phyloP scores from a whole-genome alignment of 805 yeast genomes.

The Lachancea lanzarotensis region DNA sequence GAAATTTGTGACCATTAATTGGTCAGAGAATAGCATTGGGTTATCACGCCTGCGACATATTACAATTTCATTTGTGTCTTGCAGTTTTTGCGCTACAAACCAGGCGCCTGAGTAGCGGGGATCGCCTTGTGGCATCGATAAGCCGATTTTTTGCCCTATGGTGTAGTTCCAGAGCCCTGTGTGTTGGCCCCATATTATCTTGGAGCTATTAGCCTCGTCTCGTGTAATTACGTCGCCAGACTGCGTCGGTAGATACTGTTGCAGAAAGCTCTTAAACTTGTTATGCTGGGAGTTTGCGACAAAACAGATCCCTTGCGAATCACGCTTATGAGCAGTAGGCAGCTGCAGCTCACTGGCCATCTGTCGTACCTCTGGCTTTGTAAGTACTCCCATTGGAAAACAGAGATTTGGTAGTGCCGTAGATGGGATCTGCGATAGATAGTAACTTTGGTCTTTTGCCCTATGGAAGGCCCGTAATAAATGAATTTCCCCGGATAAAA shows the following conservation, averaged over 20 bases:
- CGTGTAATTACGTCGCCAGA: slow-evolving; percentile 71
- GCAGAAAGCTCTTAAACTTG: slow-evolving; percentile 63
- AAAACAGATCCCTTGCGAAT: slow-evolving; percentile 92
- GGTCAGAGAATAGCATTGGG: slow-evolving; percentile 44
- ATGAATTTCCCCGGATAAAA: slow-evolving; percentile 25
- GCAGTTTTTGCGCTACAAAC: slow-evolving; percentile 73
- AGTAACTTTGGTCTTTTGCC: slow-evolving; percentile 85
- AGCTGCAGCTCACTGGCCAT: slow-evolving; percentile 52
- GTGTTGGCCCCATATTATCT: slow-evolving; percentile 73
- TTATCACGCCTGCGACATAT: slow-evolving; percentile 69
- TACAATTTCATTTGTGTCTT: slow-evolving; percentile 60
- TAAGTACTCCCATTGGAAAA: slow-evolving; percentile 75
- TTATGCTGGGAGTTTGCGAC: slow-evolving; percentile 57
- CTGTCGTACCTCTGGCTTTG: slow-evolving; percentile 67
- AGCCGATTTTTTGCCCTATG: slow-evolving; percentile 69
- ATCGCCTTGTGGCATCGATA: slow-evolving; percentile 86
- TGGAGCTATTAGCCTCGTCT: slow-evolving; percentile 43
- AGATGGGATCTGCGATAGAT: slow-evolving; percentile 61
- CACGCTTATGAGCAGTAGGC: slow-evolving; percentile 72
- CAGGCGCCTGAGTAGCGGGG: slow-evolving; percentile 71
- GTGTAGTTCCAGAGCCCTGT: slow-evolving; percentile 93
- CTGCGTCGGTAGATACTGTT: slow-evolving; percentile 62
- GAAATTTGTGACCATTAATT: slow-evolving; percentile 38
- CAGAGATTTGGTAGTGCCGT: slow-evolving; percentile 43
- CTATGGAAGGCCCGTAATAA: slow-evolving; percentile 52